Percentiles rank a stretch among this genome's conserved stretches.
phyloP scores from a whole-genome alignment of 2,329 filamentous ascomycete genomes.

The Pyrenochaeta sp. region DNA sequence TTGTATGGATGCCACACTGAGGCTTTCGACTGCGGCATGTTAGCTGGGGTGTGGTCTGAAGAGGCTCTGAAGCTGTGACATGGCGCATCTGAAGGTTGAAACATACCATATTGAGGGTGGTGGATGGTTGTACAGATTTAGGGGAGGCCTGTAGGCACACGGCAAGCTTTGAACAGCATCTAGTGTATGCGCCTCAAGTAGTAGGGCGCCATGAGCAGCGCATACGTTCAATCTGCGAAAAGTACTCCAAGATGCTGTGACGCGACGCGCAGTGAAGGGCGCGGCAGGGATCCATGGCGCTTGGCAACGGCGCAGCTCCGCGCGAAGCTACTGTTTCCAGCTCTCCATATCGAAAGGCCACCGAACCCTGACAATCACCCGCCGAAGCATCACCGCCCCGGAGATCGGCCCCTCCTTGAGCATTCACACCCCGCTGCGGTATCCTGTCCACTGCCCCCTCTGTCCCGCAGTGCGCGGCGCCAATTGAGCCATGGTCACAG shows the following conservation, averaged over 20 bases:
- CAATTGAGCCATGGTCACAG: constrained; percentile 51
- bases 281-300: constrained; percentile 10
- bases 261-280: constrained; percentile 24
- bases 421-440: constrained; percentile 17
- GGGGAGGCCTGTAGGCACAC: constrained; percentile 6
- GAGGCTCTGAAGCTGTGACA: not conserved
- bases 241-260: constrained; percentile 5
- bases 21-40: constrained; percentile 39
- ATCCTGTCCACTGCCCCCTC: constrained; percentile 4
- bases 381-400: constrained; percentile 13
- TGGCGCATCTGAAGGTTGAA: constrained; percentile 8
- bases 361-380: constrained; percentile 24
- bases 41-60: constrained; percentile 2
- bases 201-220: constrained; percentile 13
- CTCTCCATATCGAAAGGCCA: constrained; percentile 23
- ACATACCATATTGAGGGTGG: constrained; percentile 32
- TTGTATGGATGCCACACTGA: constrained; percentile 84
- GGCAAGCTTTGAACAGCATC: constrained; percentile 15
- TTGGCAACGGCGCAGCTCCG: constrained; percentile 27
- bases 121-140: constrained; percentile 9
- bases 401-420: constrained; percentile 17
- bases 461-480: constrained; percentile 29
- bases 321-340: constrained; percentile 24
- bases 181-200: constrained; percentile 4
- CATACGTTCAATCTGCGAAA: not conserved